Evolutionary conservation across 202 grass and related monocot genomes (phyloP), one percentile per base, ranked within the genome.

Genomic region (Elaeis oleifera): DNA sequence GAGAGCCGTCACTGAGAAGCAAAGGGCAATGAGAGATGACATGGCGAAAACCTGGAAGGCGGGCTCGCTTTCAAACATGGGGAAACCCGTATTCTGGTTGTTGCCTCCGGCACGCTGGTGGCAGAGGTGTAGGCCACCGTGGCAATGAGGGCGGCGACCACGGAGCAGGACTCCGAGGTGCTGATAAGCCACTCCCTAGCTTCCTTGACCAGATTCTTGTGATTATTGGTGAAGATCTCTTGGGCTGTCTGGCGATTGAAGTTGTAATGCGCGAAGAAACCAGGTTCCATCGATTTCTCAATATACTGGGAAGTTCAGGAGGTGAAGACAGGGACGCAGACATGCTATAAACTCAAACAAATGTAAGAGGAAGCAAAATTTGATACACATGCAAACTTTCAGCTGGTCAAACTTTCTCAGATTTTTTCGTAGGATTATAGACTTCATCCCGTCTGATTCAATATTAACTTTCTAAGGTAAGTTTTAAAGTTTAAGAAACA

Each of bases 71-170:
- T 6, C 3, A 23, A 76, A 50, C 4, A 60, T 2, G 1, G 73
- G 73, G 15, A 59, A 68, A 15, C 73, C 73, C 28, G 28, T 5
- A 1, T 18, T 3, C 8, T 28, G 1, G 48, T 68, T 20, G 23
- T 51, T 15, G n/a, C 73, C 73, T 59, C 73, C 7, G 73, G 73
- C 17, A 68, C 36, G 19, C 32, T 54, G 55, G 21, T 36, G 20
- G 63, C 73, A n/a, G 73, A 28, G 20, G 73, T 62, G 55, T 69
- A 76, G 18, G 57, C 64, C 17, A 76, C 56, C 0, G 55, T 61
- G 4, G 48, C 49, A 11, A 76, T 65, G 19, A 76, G 56, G 19
- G 73, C 63, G 14, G 63, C 73, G 7, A 67, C 73, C 14, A 61
- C 23, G 5, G 64, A 59, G 49, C 73, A 76, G 16, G 64, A 76